Evolutionary conservation across 257 asterid genomes (phyloP), one percentile per base, ranked within the genome.

Genomic region (Fraxinus quadrangulata): DNA sequence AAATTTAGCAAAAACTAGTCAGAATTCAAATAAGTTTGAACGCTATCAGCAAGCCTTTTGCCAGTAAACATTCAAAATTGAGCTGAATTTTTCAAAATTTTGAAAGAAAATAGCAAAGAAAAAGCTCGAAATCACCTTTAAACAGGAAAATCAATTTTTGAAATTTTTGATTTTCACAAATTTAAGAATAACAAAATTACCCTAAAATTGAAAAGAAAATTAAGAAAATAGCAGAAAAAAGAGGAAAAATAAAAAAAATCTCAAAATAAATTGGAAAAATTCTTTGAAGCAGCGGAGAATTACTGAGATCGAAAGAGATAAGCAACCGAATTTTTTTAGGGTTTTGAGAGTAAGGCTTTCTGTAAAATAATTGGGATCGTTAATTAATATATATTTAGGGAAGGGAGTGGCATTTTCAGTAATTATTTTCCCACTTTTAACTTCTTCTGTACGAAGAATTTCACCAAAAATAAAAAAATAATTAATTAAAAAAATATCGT

Each of bases 201-300:
- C 82, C 75, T 47, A 77, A 81, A 81, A 79, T 40, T 68, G 67
- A 66, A 74, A 51, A 11, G 74, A 76, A 37, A 75, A 39, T 67
- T 19, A 71, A 68, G 75, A 65, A 81, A 86, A 79, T 77, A 81
- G 75, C 51, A 69, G 77, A 78, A 82, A 83, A 54, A 63, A 33
- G 34, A 68, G 81, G 82, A 84, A 86, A 86, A 86, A 75, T 66
- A 14, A 28, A 71, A 82, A 77, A 39, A 67, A 33, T 47, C 85
- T 81, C 39, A 85, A 82, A 81, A 85, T 56, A 87, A 83, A 73
- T 77, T n/a, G 68, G 21, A 82, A 81, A 81, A 83, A 75, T 56
- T 74, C 69, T 83, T 76, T 31, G 61, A 47, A 74, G 39, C 74
- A 56, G 73, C 71, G 30, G 40, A 31, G 78, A 78, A 70, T 82